Base-by-base conservation (phyloP, 1,139 yeast genomes). In the Candida sp. region DNA sequence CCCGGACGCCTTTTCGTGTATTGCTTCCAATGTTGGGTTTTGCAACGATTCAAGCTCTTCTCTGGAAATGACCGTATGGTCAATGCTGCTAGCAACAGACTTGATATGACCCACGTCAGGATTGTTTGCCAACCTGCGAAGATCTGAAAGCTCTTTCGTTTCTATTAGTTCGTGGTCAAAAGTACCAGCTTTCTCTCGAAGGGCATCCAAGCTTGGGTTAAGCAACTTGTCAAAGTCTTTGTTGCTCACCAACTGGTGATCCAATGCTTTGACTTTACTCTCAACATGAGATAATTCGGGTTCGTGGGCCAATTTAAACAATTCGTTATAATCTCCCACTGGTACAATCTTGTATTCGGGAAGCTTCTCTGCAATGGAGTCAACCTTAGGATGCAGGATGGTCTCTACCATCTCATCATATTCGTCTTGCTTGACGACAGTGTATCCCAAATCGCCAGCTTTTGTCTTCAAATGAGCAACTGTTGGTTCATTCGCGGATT, bases 401-500 rank as follows among this genome's bases (percentile, higher is more conserved):
- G 48, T 42, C 3, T 54, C 38, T 12, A 49, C 51, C 48, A 63
- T 51, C 7, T 56, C 48, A 1, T 56, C 39, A 42, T 53, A 57
- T 7, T 57, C 61, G 38, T 68, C 71, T n/a, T 50, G 45, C 26
- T 73, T 66, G 5, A 73, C 42, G 4, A 71, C 61, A 11, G 54
- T 34, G 43, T 51, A 51, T 6, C 60, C 62, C 49, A 51, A 53
- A 7, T 68, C 67, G 5, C 54, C 47, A 2, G 62, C 63, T 46
- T 59, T 55, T 2, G 50, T 49, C 7, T 54, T 60, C 25, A 73
- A 59, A 12, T 69, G 62, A 4, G 65, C 67, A n/a, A 66, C 42
- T 3, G 63, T 50, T n/a, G 77, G 73, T 35, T 73, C 75, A 52
- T 72, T 63, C 0, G 80, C 78, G 11, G 59, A 49, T 43, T 67